Percentiles rank a stretch among this genome's conserved stretches.
Evolutionary conservation across 2,329 filamentous ascomycete species (phyloP).

Genomic region (Acrodontium crateriforme): DNA sequence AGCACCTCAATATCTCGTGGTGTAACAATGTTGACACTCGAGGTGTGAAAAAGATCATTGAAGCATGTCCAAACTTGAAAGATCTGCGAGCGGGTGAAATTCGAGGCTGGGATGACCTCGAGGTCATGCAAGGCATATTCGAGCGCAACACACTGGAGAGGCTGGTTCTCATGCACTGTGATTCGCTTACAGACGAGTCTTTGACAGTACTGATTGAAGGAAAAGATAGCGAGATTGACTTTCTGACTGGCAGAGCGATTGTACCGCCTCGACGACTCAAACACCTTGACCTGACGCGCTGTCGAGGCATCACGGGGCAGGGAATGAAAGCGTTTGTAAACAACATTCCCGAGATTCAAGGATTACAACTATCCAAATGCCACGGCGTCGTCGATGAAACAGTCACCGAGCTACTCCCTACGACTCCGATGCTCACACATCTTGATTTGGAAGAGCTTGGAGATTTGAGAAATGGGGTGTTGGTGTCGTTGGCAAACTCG

Average conservation of each 20-base stretch:
- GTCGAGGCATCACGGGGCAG: slow-evolving; percentile 54
- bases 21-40: slow-evolving; percentile 72
- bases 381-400: slow-evolving; percentile 58
- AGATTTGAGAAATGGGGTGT: slow-evolving; percentile 58
- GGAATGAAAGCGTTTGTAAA: slow-evolving; percentile 60
- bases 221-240: slow-evolving; percentile 60
- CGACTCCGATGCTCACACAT: slow-evolving; percentile 64
- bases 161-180: slow-evolving; percentile 68
- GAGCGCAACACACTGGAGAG: slow-evolving; percentile 67
- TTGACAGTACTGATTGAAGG: slow-evolving; percentile 66
- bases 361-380: slow-evolving; percentile 70
- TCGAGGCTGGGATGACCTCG: slow-evolving; percentile 59
- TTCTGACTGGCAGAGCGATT: slow-evolving; percentile 60
- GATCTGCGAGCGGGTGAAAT: slow-evolving; percentile 77
- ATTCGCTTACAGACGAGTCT: slow-evolving; percentile 61
- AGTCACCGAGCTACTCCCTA: slow-evolving; percentile 58
- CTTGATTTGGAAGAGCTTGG: slow-evolving; percentile 80
- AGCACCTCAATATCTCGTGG: slow-evolving; percentile 83
- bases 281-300: slow-evolving; percentile 75
- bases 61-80: slow-evolving; percentile 56
- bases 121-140: slow-evolving; percentile 63
- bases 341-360: slow-evolving; percentile 66
- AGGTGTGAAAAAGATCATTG: slow-evolving; percentile 59
- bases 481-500: slow-evolving; percentile 62
- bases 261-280: slow-evolving; percentile 67